Percentiles rank a stretch among this genome's conserved stretches.
phyloP scores from a whole-genome alignment of 2,329 filamentous ascomycete genomes.

The Pseudonectria foliicola region DNA sequence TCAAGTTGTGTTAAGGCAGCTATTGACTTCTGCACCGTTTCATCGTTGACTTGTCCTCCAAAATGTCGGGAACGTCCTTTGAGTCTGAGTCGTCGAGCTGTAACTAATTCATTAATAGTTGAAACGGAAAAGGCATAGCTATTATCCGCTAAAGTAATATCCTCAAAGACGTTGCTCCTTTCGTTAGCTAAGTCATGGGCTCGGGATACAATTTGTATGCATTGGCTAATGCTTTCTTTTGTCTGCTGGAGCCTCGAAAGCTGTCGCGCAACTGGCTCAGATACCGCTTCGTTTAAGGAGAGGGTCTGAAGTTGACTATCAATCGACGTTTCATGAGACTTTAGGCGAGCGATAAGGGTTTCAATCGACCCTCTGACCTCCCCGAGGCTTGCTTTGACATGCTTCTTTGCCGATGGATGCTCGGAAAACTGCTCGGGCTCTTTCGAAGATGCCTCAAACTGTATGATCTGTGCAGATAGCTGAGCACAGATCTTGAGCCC shows the following conservation, averaged over 20 bases:
- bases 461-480: constrained; percentile 14
- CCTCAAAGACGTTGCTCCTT: constrained; percentile 19
- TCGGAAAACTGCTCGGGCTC: constrained; percentile 9
- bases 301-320: constrained; percentile 11
- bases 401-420: constrained; percentile 15
- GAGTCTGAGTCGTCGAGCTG: constrained; percentile 14
- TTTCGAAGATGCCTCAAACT: constrained; percentile 9
- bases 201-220: constrained; percentile 14
- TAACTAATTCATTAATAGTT: constrained; percentile 18
- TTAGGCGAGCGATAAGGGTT: constrained; percentile 9
- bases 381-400: constrained; percentile 9
- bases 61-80: too few relatives aligned
- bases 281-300: constrained; percentile 3
- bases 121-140: constrained; percentile 18
- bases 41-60: too few relatives aligned
- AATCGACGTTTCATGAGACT: constrained; percentile 10
- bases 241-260: constrained; percentile 13
- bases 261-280: constrained; percentile 7
- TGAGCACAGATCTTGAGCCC: constrained; percentile 16
- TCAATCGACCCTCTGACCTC: constrained; percentile 11
- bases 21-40: too few relatives aligned
- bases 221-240: constrained; percentile 15
- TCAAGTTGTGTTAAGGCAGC: too few relatives aligned
- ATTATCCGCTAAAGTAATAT: constrained; percentile 16
- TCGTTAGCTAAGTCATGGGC: constrained; percentile 11